phyloP scores from a whole-genome alignment of 1,139 yeast genomes.

The Saccharomycopsis crataegensis region DNA sequence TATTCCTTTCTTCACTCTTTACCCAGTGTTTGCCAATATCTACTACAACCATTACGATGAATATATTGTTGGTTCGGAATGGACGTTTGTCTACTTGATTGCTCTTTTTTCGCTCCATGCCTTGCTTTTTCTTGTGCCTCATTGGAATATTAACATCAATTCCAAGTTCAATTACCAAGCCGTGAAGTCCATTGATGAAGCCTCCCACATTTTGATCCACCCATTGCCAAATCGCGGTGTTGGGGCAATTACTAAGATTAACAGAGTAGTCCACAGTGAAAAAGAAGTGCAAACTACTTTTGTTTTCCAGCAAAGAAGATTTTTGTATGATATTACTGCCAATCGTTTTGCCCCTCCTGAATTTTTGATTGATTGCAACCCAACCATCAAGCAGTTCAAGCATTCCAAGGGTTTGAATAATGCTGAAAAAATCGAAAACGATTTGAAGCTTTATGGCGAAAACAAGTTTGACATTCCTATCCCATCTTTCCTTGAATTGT shows the following conservation, averaged over 20 bases:
- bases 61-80: slow-evolving; percentile 67
- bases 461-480: slow-evolving; percentile 92
- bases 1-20: slow-evolving; percentile 74
- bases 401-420: slow-evolving; percentile 48
- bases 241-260: slow-evolving; percentile 67
- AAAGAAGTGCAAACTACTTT: slow-evolving; percentile 64
- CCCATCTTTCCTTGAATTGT: slow-evolving; percentile 83
- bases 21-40: slow-evolving; percentile 66
- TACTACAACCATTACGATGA: slow-evolving; percentile 67
- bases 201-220: slow-evolving; percentile 63
- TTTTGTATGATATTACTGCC: slow-evolving; percentile 52
- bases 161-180: slow-evolving; percentile 60
- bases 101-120: slow-evolving; percentile 65
- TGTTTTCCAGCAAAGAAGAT: slow-evolving; percentile 87
- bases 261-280: slow-evolving; percentile 50
- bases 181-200: slow-evolving; percentile 49
- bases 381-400: slow-evolving; percentile 56
- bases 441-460: slow-evolving; percentile 63
- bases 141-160: slow-evolving; percentile 77
- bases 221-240: slow-evolving; percentile 86
- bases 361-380: slow-evolving; percentile 61
- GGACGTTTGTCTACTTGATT: slow-evolving; percentile 85
- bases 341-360: slow-evolving; percentile 71
- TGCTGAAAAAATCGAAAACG: slow-evolving; percentile 46
- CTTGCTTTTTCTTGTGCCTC: slow-evolving; percentile 84